Base-by-base conservation (phyloP, 2,329 filamentous ascomycete genomes). In the Purpureocillium takamizusanense region DNA sequence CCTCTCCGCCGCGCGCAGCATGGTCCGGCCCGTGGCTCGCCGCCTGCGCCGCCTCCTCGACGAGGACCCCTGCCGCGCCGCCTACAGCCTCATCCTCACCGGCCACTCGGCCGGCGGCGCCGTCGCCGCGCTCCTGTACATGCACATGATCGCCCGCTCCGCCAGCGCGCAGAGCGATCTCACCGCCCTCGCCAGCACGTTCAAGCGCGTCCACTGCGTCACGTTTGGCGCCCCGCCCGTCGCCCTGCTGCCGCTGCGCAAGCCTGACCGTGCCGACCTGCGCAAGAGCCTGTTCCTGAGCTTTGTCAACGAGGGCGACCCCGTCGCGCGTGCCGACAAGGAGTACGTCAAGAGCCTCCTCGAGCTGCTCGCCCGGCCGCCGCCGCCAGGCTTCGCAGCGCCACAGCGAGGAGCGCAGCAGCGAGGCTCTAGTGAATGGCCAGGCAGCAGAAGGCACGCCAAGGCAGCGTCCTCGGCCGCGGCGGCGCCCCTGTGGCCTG, bases 91-190 rank as follows among this genome's bases (percentile, higher is more conserved):
- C 8, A 67, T 94, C 14, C 83, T 95, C 43, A 94, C 88, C 0
- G 88, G 88, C 0, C 88, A 94, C 54, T 87, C 82, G 1, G 88
- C 88, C 0, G 88, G 87, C 13, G 88, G 88, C 3, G 88, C 88
- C 0, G 80, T 94, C 1, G 87, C 87, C 0, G 74, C 81, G 3
- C 66, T 95, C 10, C 67, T 94, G 0, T 94, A 87, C 59, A 73
- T 75, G 28, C 88, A 95, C 59, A 90, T 94, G 81, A 72, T 90
- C 30, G 67, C 77, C 3, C 68, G 64, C 3, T 72, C 69, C 1
- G 59, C 56, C 11, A 59, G 59, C 2, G 67, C 81, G 3, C 57
- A 67, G 31, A 86, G 81, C 7, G 83, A 90, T 52, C 74, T 94
- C 32, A 85, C 73, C 43, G 57, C 66, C 25, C 70, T 94, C 4